Evolutionary conservation across 495 filamentous ascomycete species (phyloP), one percentile per base, ranked within the genome.

Genomic region (Usnea hakonensis): DNA sequence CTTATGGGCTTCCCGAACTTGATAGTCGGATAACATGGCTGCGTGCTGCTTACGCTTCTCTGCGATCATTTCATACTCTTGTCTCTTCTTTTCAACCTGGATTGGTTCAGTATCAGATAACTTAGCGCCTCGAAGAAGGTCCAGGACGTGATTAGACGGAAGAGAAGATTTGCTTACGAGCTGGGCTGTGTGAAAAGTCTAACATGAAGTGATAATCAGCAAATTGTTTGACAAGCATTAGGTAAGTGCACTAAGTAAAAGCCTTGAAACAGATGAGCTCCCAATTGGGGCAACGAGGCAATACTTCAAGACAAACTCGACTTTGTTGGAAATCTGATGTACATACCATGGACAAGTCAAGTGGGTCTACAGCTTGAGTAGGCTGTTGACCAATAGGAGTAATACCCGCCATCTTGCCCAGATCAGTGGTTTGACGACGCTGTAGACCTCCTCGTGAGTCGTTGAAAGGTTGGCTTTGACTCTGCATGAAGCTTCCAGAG

Each of bases 351-450:
- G 81, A 65, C 52, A 80, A 73, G 74, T 88, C 86, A 62, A 81
- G 63, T 26, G 80, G 75, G 62, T 88, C 86, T 61, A 80, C 76
- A 41, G 75, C 72, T 64, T 79, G 77, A 57, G 78, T 69, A 54
- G 80, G 70, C 64, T 82, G 77, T 75, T 86, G 81, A 52, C 81
- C 85, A 72, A 95, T 81, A 62, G 88, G 85, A 55, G 82, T 87
- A 78, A 93, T 80, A 68, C 87, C 89, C 65, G 90, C 88, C 73
- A 95, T 79, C 75, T 88, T 89, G 69, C 90, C 89, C 60, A 90
- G 88, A 69, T 94, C 90, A 33, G 91, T 94, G 60, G 94, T 98
- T 78, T 97, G 97, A 64, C 94, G 87, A 73, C 94, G 88, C 74
- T 91, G 90, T 65, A 96, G 78, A 65, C 85, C 86, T 46, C 81